Evolutionary conservation across 768 basidiomycete species (phyloP).

Genomic region (Suillus decipiens): DNA sequence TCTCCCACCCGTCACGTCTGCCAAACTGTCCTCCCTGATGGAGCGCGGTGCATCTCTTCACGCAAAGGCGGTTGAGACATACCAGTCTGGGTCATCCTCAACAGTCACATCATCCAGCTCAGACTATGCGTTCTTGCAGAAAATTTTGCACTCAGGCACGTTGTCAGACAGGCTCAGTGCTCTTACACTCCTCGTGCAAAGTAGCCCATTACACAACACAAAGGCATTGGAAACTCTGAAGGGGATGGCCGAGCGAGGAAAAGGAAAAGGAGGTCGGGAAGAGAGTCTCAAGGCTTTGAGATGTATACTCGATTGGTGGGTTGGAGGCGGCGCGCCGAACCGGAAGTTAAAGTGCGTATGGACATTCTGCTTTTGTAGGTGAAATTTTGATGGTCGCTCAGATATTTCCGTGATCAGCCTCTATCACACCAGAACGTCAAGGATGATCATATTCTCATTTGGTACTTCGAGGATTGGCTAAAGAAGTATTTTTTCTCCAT

Average conservation of each 20-base stretch:
- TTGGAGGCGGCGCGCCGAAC: slow-evolving; percentile 86
- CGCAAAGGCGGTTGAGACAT: slow-evolving; percentile 41
- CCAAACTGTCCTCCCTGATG: slow-evolving; percentile 46
- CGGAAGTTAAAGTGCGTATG: slow-evolving; percentile 78
- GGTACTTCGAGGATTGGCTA: slow-evolving; percentile 97
- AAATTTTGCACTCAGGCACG: slow-evolving; percentile 86
- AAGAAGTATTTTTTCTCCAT: slow-evolving; percentile 96
- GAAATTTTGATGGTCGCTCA: slow-evolving; percentile 28
- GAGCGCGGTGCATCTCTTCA: slow-evolving; percentile 52
- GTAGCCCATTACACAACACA: slow-evolving; percentile 83
- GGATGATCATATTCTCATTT: slow-evolving; percentile 73
- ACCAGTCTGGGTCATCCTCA: slow-evolving; percentile 54
- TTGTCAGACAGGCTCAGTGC: slow-evolving; percentile 91
- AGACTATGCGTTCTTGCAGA: slow-evolving; percentile 79
- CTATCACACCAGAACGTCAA: slow-evolving; percentile 61
- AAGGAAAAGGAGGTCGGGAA: slow-evolving; percentile 87
- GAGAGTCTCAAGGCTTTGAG: slow-evolving; percentile 89
- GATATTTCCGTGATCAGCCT: slow-evolving; percentile 91
- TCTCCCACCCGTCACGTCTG: slow-evolving; percentile 38
- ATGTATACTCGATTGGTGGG: slow-evolving; percentile 97
- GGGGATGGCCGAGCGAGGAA: slow-evolving; percentile 73
- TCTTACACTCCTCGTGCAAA: slow-evolving; percentile 85
- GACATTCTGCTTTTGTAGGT: not conserved
- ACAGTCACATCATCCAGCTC: slow-evolving; percentile 50
- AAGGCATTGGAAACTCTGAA: slow-evolving; percentile 77